A percentile compares a stretch with the other conserved stretches of the same genome.
Evolutionary conservation across 2,329 filamentous ascomycete genomes (phyloP).

Genomic region (Alternaria brassicae): DNA sequence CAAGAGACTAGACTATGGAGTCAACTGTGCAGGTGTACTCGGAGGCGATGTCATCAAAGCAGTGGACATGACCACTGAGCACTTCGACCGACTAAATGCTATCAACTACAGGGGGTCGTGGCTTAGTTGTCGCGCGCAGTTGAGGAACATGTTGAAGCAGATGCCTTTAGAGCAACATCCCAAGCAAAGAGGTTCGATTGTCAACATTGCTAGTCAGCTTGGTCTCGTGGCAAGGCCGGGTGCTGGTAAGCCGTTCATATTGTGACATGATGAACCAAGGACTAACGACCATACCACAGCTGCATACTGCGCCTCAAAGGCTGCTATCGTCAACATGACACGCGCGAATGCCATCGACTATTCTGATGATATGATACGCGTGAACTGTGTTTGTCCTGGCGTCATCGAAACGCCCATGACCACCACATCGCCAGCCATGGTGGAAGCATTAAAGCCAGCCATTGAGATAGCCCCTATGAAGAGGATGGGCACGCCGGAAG

Average conservation of each 20-base stretch:
- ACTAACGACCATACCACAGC: constrained; percentile 45
- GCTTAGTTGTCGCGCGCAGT: constrained; percentile 62
- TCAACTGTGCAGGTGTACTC: constrained; percentile 64
- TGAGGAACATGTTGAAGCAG: constrained; percentile 60
- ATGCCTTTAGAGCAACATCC: constrained; percentile 53
- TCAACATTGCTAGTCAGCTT: constrained; percentile 63
- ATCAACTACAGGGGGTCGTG: constrained; percentile 67
- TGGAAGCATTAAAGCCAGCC: constrained; percentile 48
- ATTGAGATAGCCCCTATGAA: constrained; percentile 57
- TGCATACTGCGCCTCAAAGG: constrained; percentile 65
- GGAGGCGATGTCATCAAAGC: constrained; percentile 51
- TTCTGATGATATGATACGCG: constrained; percentile 57
- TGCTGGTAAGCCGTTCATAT: constrained; percentile 24
- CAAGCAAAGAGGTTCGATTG: constrained; percentile 55
- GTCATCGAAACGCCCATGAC: constrained; percentile 55
- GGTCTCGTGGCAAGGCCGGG: constrained; percentile 50
- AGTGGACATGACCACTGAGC: constrained; percentile 57
- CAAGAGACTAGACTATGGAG: constrained; percentile 61
- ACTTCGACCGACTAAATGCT: constrained; percentile 62
- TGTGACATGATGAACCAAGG: not conserved
- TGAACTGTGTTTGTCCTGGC: constrained; percentile 66
- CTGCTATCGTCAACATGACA: constrained; percentile 66
- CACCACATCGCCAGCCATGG: constrained; percentile 34
- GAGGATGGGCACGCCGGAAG: constrained; percentile 58
- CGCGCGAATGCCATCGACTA: constrained; percentile 65